These are phyloP conservation scores for Sugiyamaella marilandica DNA, from an alignment of 805 yeast species.

Conservation along the genomic window DNA sequence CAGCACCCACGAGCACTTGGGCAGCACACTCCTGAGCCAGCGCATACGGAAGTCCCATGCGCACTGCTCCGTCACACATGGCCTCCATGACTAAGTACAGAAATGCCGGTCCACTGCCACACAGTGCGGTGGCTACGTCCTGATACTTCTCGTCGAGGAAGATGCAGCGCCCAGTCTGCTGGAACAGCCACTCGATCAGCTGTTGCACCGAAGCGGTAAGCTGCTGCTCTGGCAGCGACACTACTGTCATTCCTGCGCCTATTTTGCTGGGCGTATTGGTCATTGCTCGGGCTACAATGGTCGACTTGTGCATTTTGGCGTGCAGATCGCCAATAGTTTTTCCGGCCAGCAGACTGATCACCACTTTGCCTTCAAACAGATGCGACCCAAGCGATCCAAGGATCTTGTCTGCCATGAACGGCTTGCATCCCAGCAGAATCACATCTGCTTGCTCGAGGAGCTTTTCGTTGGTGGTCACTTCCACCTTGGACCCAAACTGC, in stretches of 20 bases:
- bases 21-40: constrained; percentile 84
- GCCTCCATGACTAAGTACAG: constrained; percentile 86
- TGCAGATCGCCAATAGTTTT: constrained; percentile 71
- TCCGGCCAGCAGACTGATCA: constrained; percentile 88
- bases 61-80: constrained; percentile 87
- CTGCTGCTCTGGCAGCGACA: constrained; percentile 62
- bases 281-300: constrained; percentile 83
- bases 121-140: constrained; percentile 93
- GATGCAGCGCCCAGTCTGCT: constrained; percentile 38
- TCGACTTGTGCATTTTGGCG: constrained; percentile 35
- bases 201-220: constrained; percentile 22
- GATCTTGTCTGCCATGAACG: constrained; percentile 65
- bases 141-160: constrained; percentile 70
- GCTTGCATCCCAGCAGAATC: constrained; percentile 82
- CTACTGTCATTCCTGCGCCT: constrained; percentile 91
- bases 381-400: constrained; percentile 43
- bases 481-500: constrained; percentile 50
- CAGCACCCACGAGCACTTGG: constrained; percentile 91
- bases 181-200: constrained; percentile 40
- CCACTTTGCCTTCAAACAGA: constrained; percentile 48
- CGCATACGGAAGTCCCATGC: constrained; percentile 87
- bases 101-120: constrained; percentile 97
- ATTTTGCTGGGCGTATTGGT: constrained; percentile 94
- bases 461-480: constrained; percentile 46
- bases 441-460: constrained; percentile 66